These are phyloP conservation scores for Lactifluus piperatus DNA, from an alignment of 768 basidiomycete species.

Conservation along the genomic window DNA sequence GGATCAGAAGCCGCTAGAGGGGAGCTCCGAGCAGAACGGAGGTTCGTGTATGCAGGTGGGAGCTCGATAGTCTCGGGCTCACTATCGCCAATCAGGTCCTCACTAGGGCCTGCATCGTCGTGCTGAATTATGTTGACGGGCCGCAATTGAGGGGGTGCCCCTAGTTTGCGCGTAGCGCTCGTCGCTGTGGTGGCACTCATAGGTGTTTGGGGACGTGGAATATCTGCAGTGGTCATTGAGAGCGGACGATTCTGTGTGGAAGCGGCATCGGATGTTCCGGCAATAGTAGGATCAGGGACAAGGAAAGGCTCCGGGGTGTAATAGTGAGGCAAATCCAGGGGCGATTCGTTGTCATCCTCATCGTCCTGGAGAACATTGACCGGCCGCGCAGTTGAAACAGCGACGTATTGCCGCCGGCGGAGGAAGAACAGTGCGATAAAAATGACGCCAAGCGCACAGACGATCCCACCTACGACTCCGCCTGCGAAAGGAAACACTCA, in stretches of 20 bases:
- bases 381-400: constrained; percentile 44
- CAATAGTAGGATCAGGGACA: constrained; percentile 50
- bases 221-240: constrained; percentile 6
- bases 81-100: constrained; percentile 26
- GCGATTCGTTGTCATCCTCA: constrained; percentile 41
- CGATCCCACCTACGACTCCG: constrained; percentile 52
- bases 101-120: constrained; percentile 66
- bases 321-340: constrained; percentile 54
- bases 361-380: constrained; percentile 55
- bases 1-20: neutral
- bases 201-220: constrained; percentile 18
- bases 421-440: constrained; percentile 41
- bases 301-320: constrained; percentile 73
- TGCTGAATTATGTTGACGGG: constrained; percentile 79
- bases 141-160: constrained; percentile 42
- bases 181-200: constrained; percentile 24
- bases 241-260: constrained; percentile 21
- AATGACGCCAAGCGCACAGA: constrained; percentile 34
- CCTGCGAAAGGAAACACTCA: constrained; percentile 36
- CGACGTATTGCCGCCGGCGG: constrained; percentile 36
- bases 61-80: constrained; percentile 72
- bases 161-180: constrained; percentile 37
- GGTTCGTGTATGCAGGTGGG: constrained; percentile 73
- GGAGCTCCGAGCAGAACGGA: constrained; percentile 23
- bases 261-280: constrained; percentile 32